Base-by-base conservation (phyloP, 1,139 yeast species). In the Suhomyces kunorum region DNA sequence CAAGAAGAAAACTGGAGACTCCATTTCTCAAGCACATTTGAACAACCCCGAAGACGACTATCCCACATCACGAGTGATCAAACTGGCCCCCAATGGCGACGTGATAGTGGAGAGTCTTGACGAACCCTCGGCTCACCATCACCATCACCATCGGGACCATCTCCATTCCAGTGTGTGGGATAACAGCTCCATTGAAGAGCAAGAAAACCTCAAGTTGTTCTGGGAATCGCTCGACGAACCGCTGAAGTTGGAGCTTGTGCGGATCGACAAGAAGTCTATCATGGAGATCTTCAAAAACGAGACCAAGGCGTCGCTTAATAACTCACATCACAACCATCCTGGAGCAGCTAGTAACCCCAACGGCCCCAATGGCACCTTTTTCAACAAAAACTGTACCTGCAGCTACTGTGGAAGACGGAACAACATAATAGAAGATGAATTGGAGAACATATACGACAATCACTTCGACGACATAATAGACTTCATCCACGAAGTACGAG, bases 371-470 rank as follows among this genome's bases (percentile, higher is more conserved):
- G 32, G 36, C 32, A 33, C 28, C 15, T 35, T 20, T 7, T 39
- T 30, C 38, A 36, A 24, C 23, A 32, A 36, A 35, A 42, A 36
- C 28, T 89, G 97, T 59, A 75, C 81, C 42, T 90, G 98, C 59
- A 68, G 81, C 5, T 81, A 81, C 22, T 90, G 98, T 63, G 95
- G 94, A 1, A 76, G 88, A 38, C 81, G 86, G 50, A 80, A 83
- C 49, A 67, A 73, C 45, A 80, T 89, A 22, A 78, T 88, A 50
- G 94, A 87, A 54, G 83, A 81, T 48, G 96, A 87, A 55, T 74
- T 90, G 55, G 90, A 68, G 46, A 63, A 54, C 43, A 61, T 67
- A 14, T 71, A 68, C 42, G 75, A 85, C 52, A 78, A 80, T 40
- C 78, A 89, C 33, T 88, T 87, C 51, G 72, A 68, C 42, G 74